These are phyloP conservation scores for Crithidia fasciculata DNA, from an alignment of 208 protist genomes.

Conservation along the genomic window DNA sequence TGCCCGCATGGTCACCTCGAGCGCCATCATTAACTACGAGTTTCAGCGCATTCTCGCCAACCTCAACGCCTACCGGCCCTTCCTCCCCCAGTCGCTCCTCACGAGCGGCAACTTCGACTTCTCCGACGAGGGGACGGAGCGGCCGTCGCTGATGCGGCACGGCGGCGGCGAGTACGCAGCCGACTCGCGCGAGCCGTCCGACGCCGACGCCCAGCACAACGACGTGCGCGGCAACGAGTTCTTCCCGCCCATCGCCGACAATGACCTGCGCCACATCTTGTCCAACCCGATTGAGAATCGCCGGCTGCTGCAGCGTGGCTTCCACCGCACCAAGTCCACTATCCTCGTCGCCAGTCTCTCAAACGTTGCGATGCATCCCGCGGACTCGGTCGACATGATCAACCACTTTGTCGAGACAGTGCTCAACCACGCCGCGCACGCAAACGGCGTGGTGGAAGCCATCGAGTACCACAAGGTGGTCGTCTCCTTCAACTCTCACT, in stretches of 20 bases:
- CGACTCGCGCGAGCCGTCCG: neutral
- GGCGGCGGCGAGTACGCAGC: neutral
- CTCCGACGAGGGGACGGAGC: conserved; percentile 9
- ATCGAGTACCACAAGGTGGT: conserved; percentile 50
- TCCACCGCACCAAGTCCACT: conserved; percentile 56
- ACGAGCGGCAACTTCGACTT: conserved; percentile 32
- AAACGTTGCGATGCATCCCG: conserved; percentile 26
- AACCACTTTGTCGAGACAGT: conserved; percentile 51
- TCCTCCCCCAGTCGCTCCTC: conserved; percentile 63
- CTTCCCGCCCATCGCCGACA: conserved; percentile 13
- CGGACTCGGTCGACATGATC: conserved; percentile 34
- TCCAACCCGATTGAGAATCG: conserved; percentile 30
- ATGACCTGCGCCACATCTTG: conserved; percentile 16
- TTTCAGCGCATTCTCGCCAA: conserved; percentile 60
- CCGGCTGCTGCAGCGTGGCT: conserved; percentile 29
- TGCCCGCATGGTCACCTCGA: conserved; percentile 23
- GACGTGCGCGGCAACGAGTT: neutral
- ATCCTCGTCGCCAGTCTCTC: conserved; percentile 43
- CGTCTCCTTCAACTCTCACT: conserved; percentile 67
- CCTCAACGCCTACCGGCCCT: conserved; percentile 57
- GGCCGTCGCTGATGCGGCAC: neutral
- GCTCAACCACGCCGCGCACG: conserved; percentile 32
- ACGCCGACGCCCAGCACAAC: neutral
- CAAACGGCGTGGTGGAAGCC: conserved; percentile 58
- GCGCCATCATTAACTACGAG: conserved; percentile 45